Base-by-base conservation (phyloP, 306 rosid genomes). In the Aeschynomene evenia region DNA sequence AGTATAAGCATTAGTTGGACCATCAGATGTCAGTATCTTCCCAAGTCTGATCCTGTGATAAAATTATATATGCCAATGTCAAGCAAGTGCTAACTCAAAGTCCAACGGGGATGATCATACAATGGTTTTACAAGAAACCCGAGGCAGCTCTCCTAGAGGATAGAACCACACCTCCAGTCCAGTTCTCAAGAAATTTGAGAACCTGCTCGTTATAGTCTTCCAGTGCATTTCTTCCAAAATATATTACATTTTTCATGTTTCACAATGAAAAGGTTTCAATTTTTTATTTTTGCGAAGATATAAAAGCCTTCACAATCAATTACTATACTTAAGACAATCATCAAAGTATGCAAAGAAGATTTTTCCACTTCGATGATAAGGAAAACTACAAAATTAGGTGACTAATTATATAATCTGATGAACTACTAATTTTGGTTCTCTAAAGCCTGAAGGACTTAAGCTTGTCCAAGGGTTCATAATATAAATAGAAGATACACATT, bases 1-100 rank as follows among this genome's bases (percentile, higher is more conserved):
- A 70, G 96, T 94, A 85, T 84, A 94, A 71, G 97, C 96, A 73
- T 78, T 88, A 77, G 82, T 88, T 77, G 91, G 80, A 80, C 98
- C 98, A 76, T 94, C 97, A 71, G 90, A 77, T 76, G 97, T 87
- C 33, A 84, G 79, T 76, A 94, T 87, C 91, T 84, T 94, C 88
- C 97, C 98, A 89, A 94, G 84, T 81, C 71, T 51, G 82, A 94
- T 65, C 98, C 98, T 94, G 98, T 85, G 87, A 88, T 83, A 83
- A 83, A 77, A 93, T 88, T 85, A 78, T 82, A 83, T 77, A 80
- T 74, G 85, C 83, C 81, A 83, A 88, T 64, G 87, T 90, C 90
- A 89, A 81, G 89, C 82, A 84, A 75, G 68, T 77, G 66, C 59
- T 68, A 71, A 74, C 71, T 79, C 68, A 74, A 85, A 85, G 81